Evolutionary conservation across 2,329 filamentous ascomycete species (phyloP), one percentile per base, ranked within the genome.

Genomic region (Paracamarosporium sp.): DNA sequence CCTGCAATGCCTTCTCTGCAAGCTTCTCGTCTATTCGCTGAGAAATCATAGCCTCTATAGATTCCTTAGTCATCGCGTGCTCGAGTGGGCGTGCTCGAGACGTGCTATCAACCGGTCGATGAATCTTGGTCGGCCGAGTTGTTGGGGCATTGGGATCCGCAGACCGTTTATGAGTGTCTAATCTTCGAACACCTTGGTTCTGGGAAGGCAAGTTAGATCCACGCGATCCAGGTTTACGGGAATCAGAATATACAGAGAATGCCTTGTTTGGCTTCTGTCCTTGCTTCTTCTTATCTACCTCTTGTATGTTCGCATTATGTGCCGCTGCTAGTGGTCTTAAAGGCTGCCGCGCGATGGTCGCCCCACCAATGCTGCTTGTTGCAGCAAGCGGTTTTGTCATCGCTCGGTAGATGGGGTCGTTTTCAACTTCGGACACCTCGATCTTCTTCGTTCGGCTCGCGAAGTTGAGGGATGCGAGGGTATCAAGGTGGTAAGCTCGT

Each of bases 401-500:
- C 17, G 74, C 75, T 30, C 76, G 70, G 80, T 92, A 96, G 38
- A 97, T 89, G 4, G 96, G 90, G 71, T 97, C 93, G 71, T 98
- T 98, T 76, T 98, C 94, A 56, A 97, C 91, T 76, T 98, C 95
- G 50, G 92, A 89, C 11, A 97, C 90, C 76, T 98, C 94, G 66
- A 98, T 97, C 70, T 96, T 92, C 82, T 97, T 97, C 24, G 94
- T 96, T 11, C 94, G 86, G 50, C 95, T 97, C 70, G 93, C 95
- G 70, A 98, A 95, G 72, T 97, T 97, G 52, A 98, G 81, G 61
- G 93, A 97, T 77, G 92, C 96, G 5, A 97, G 83, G 0, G 94
- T 97, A 74, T 98, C 94, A 36, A 97, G 84, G 71, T 98, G 94
- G 73, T 96, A 98, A 66, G 91, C 93, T 61, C 91, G 88, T n/a